Base-by-base conservation (phyloP, 2,329 filamentous ascomycete species). In the Penicillium sp. region DNA sequence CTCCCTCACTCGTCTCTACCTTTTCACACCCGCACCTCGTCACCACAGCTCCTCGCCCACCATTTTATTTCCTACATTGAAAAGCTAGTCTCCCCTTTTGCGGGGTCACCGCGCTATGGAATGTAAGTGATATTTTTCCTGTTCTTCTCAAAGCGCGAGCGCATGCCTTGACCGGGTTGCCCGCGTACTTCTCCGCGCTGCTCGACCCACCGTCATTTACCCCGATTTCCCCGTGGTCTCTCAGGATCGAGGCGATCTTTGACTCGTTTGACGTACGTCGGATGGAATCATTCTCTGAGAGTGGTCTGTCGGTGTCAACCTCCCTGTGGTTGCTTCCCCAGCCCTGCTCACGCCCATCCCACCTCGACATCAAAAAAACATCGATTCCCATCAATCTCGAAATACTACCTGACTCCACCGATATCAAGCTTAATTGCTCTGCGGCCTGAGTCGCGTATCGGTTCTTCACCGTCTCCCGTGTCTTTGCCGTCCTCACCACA, bases 91-190 rank as follows among this genome's bases (percentile, higher is more conserved):
- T 59, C 67, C 71, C 70, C 73, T 68, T 57, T 66, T 68, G 73
- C 74, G 79, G 81, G 80, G 78, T 79, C 77, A 79, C 77, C 78
- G 75, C 77, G 78, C 73, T 78, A 86, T 86, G 84, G 83, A 84
- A 79, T 82, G 84, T 86, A 77, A 84, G 83, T 85, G 69, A 67
- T 64, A 67, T 70, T 69, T 71, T 76, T 68, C 70, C 70, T 52
- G 43, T 68, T 70, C 65, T 67, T 60, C 61, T 60, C 62, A 45
- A 48, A 65, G 51, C 60, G 52, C 56, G 70, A 65, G 64, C 69
- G 66, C 71, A 67, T 71, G 63, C 63, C 69, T 56, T 70, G 64
- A 71, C 59, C 66, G 69, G 65, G 69, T 70, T 67, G 68, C 69
- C 70, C 70, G 71, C 66, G 71, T 76, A 75, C 73, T 73, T 75